phyloP scores from a whole-genome alignment of 202 grass and related monocot species.

The Thinopyrum obtusiflorum region DNA sequence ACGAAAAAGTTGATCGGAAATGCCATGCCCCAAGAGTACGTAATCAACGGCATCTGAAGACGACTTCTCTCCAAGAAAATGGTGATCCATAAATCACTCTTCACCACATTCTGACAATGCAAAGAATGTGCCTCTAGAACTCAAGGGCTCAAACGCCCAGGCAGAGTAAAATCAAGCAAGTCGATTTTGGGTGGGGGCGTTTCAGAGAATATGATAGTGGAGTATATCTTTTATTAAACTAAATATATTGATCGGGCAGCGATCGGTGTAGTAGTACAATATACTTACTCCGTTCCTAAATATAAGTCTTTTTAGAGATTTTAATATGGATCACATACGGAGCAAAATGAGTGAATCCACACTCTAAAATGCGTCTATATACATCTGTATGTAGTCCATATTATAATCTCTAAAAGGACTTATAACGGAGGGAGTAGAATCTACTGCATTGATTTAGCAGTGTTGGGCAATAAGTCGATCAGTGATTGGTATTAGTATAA shows the following conservation, averaged over 20 bases:
- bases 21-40: background rate
- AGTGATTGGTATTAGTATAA: background rate
- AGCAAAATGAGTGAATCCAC: too few relatives aligned
- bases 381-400: too few relatives aligned
- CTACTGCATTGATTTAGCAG: background rate
- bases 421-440: background rate
- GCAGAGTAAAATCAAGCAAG: conserved; percentile 2
- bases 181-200: background rate
- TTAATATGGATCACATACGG: too few relatives aligned
- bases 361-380: too few relatives aligned
- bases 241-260: background rate
- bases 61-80: background rate
- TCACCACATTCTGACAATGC: background rate
- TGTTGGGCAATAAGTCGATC: background rate
- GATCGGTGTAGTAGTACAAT: background rate
- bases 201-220: background rate
- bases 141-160: background rate
- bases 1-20: background rate
- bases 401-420: too few relatives aligned
- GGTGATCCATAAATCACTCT: background rate
- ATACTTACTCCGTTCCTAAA: too few relatives aligned
- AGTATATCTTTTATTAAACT: background rate
- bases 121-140: background rate
- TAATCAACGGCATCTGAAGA: background rate
- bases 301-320: too few relatives aligned